A percentile compares a stretch with the other conserved stretches of the same genome.
phyloP scores from a whole-genome alignment of 192 early-diverging fungal genomes.

The Coemansia sp. region DNA sequence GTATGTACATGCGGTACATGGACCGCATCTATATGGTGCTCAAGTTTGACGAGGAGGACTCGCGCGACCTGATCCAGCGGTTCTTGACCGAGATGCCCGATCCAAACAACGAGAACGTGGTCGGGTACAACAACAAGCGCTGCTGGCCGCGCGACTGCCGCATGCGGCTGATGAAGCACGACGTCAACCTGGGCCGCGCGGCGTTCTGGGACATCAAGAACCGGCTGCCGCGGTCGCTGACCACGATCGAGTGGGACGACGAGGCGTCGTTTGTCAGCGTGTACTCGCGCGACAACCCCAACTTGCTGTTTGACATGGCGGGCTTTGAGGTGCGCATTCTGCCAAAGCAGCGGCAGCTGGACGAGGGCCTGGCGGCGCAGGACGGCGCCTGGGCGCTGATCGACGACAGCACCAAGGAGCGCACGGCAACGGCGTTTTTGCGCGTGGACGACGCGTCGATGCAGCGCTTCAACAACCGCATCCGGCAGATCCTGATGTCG shows the following conservation, averaged over 20 bases:
- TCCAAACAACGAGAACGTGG: slow-evolving; percentile 97
- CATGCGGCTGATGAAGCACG: slow-evolving; percentile 99
- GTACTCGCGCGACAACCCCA: slow-evolving; percentile 97
- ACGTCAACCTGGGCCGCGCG: slow-evolving; percentile 95
- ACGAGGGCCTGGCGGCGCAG: slow-evolving; percentile 56
- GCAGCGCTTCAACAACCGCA: slow-evolving; percentile 90
- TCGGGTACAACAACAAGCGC: slow-evolving; percentile 97
- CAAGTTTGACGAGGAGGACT: slow-evolving; percentile 80
- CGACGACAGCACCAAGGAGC: slow-evolving; percentile 95
- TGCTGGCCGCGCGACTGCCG: slow-evolving; percentile 99
- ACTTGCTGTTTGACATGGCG: slow-evolving; percentile 83
- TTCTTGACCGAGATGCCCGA: slow-evolving; percentile 98
- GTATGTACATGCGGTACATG: slow-evolving; percentile 92
- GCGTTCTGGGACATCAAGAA: slow-evolving; percentile 99
- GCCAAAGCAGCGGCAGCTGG: slow-evolving; percentile 85
- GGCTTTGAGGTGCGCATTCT: slow-evolving; percentile 96
- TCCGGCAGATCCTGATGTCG: slow-evolving; percentile 97
- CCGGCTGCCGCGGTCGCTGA: slow-evolving; percentile 90
- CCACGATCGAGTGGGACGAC: slow-evolving; percentile 98
- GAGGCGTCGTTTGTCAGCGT: slow-evolving; percentile 81
- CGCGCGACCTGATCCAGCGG: slow-evolving; percentile 92
- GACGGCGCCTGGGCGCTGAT: slow-evolving; percentile 88
- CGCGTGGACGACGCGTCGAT: slow-evolving; percentile 95
- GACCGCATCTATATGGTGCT: slow-evolving; percentile 92
- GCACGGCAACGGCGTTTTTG: slow-evolving; percentile 94